Conservation (phyloP, 2,329 filamentous ascomycete species). For the Sporothrix phasma region DNA sequence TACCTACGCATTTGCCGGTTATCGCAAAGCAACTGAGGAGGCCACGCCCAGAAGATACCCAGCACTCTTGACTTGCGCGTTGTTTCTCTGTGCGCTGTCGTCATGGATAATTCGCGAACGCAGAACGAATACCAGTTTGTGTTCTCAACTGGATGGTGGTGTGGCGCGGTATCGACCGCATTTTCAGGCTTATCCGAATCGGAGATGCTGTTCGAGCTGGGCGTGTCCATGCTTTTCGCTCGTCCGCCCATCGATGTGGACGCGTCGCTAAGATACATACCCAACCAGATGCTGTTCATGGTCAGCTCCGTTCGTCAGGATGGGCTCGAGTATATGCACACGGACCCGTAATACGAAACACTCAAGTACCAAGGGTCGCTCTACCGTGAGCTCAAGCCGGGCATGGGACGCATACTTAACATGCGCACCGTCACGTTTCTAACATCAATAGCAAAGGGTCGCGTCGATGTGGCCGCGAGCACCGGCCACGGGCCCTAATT, state of each 20-base stretch:
- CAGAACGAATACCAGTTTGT: slow-evolving; percentile 35
- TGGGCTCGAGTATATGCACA: slow-evolving; percentile 33
- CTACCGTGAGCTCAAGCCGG: slow-evolving; percentile 38
- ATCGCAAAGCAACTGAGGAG: slow-evolving; percentile 40
- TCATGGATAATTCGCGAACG: slow-evolving; percentile 42
- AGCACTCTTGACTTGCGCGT: slow-evolving; percentile 41
- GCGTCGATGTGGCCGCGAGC: slow-evolving; percentile 35
- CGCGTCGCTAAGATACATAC: slow-evolving; percentile 32
- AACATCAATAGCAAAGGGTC: slow-evolving; percentile 37
- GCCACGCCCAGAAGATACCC: slow-evolving; percentile 37
- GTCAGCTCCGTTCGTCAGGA: slow-evolving; percentile 33
- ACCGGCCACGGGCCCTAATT: slow-evolving; percentile 37
- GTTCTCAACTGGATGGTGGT: slow-evolving; percentile 47
- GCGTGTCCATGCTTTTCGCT: slow-evolving; percentile 38
- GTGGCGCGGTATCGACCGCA: slow-evolving; percentile 44
- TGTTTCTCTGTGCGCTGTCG: slow-evolving; percentile 42
- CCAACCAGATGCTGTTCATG: slow-evolving; percentile 41
- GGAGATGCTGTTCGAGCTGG: slow-evolving; percentile 29
- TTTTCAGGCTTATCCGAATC: slow-evolving; percentile 34
- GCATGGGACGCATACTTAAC: slow-evolving; percentile 33
- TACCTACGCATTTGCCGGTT: slow-evolving; percentile 36
- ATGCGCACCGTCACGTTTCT: slow-evolving; percentile 44
- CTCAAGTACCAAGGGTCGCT: slow-evolving; percentile 43
- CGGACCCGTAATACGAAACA: slow-evolving; percentile 35
- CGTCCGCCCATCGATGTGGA: slow-evolving; percentile 40